A percentile compares a stretch with the other conserved stretches of the same genome.
Evolutionary conservation across 1,284 basidiomycete species (phyloP).

Genomic region (Chiua sp.): DNA sequence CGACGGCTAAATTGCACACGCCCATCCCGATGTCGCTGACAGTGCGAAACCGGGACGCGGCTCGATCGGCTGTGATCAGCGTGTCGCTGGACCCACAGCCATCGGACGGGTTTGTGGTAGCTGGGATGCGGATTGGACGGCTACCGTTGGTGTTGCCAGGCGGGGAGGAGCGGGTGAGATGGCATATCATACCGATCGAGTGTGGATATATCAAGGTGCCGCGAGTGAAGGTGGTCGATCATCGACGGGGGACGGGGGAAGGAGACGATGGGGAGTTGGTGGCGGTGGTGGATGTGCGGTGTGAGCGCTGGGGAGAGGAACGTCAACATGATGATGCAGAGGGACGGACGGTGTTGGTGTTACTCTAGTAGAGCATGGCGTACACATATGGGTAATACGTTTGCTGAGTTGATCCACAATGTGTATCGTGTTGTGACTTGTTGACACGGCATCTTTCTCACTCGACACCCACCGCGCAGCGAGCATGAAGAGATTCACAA

Average conservation of each 20-base stretch:
- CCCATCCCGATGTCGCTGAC: conserved; percentile 61
- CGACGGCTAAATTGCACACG: conserved; percentile 63
- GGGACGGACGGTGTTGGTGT: conserved; percentile 19
- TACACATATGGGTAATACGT: too few relatives aligned
- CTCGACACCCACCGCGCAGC: too few relatives aligned
- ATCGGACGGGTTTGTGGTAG: conserved; percentile 68
- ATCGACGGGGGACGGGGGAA: conserved; percentile 43
- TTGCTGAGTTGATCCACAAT: too few relatives aligned
- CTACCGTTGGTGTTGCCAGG: conserved; percentile 74
- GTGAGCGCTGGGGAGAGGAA: conserved; percentile 39
- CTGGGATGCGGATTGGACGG: conserved; percentile 69
- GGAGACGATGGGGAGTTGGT: conserved; percentile 52
- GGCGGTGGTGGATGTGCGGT: conserved; percentile 58
- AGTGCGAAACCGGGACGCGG: conserved; percentile 67
- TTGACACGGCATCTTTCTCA: too few relatives aligned
- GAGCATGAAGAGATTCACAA: too few relatives aligned
- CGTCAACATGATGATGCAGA: not conserved
- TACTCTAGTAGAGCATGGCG: conserved; percentile 10
- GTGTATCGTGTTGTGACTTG: too few relatives aligned
- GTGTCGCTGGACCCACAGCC: conserved; percentile 68
- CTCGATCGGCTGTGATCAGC: conserved; percentile 66
- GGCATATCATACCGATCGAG: conserved; percentile 73
- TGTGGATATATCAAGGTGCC: conserved; percentile 70
- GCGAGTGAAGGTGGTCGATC: conserved; percentile 61
- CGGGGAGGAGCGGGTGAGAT: conserved; percentile 63